Conservation (phyloP, 768 basidiomycete species). For the Phaffia australis region DNA sequence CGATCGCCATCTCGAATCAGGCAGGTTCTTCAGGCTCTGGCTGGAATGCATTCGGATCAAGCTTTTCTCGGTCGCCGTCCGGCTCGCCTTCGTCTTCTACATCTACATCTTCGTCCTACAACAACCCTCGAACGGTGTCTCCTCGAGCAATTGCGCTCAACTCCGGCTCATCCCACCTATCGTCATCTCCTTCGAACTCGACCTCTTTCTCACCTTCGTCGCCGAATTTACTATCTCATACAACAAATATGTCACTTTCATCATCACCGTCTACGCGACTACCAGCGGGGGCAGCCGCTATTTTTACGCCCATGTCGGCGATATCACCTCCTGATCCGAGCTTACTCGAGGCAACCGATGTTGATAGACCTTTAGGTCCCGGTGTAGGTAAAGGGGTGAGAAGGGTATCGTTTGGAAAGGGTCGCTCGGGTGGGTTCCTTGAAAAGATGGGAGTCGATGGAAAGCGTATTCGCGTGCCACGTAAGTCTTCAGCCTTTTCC, state of each 20-base stretch:
- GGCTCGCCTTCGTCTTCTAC: slow-evolving; percentile 6
- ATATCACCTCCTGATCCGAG: slow-evolving; percentile 36
- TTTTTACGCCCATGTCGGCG: slow-evolving; percentile 25
- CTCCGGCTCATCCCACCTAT: slow-evolving; percentile 18
- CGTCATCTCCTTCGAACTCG: slow-evolving; percentile 26
- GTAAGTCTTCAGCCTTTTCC: neutral
- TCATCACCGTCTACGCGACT: slow-evolving; percentile 22
- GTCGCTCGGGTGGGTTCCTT: neutral
- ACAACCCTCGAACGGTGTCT: slow-evolving; percentile 7
- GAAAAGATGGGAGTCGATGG: slow-evolving; percentile 13
- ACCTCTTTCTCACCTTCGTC: slow-evolving; percentile 8
- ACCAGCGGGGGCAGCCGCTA: slow-evolving; percentile 23
- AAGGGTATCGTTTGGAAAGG: slow-evolving; percentile 9
- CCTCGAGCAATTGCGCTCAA: slow-evolving; percentile 16
- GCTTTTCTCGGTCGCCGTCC: neutral
- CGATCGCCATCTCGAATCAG: slow-evolving; percentile 1
- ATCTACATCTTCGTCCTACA: neutral
- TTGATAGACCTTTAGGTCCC: slow-evolving; percentile 34
- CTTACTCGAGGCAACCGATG: slow-evolving; percentile 31
- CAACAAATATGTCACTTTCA: slow-evolving; percentile 11
- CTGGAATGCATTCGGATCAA: neutral
- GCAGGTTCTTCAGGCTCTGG: neutral
- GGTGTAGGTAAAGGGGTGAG: slow-evolving; percentile 34
- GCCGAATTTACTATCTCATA: neutral
- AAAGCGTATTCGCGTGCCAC: slow-evolving; percentile 8